Evolutionary conservation across 495 filamentous ascomycete species (phyloP).

Genomic region (Penicillium coprophilum): DNA sequence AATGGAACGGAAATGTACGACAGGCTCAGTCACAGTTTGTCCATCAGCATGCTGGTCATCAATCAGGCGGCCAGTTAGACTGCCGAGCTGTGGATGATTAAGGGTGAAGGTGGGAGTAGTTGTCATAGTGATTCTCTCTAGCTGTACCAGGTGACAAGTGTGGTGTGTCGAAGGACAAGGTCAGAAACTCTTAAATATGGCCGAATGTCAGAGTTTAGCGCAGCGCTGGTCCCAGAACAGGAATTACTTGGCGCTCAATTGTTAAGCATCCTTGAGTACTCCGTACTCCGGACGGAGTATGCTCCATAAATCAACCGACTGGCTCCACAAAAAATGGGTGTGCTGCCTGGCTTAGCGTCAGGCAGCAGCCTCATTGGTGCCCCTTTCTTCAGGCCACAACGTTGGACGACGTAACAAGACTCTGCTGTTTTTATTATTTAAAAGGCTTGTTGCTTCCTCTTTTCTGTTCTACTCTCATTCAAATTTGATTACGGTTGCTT

Average conservation of each 20-base stretch:
- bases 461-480: not conserved
- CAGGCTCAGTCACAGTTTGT: not conserved
- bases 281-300: no score
- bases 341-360: constrained; percentile 11
- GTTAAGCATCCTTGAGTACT: no score
- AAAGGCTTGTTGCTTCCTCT: not conserved
- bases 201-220: not conserved
- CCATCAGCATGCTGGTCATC: not conserved
- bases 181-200: no score
- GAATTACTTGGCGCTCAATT: no score
- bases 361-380: constrained; percentile 11
- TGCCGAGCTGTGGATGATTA: not conserved
- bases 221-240: no score
- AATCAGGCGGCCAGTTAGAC: not conserved
- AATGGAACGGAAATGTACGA: not conserved
- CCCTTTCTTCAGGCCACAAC: not conserved
- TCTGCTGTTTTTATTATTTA: not conserved
- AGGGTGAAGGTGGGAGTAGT: not conserved
- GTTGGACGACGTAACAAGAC: not conserved
- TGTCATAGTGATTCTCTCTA: no score
- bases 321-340: not conserved
- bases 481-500: not conserved
- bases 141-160: no score
- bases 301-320: not conserved
- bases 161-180: no score